phyloP scores from a whole-genome alignment of 1,139 yeast species.

The Waltiozyma sp. region DNA sequence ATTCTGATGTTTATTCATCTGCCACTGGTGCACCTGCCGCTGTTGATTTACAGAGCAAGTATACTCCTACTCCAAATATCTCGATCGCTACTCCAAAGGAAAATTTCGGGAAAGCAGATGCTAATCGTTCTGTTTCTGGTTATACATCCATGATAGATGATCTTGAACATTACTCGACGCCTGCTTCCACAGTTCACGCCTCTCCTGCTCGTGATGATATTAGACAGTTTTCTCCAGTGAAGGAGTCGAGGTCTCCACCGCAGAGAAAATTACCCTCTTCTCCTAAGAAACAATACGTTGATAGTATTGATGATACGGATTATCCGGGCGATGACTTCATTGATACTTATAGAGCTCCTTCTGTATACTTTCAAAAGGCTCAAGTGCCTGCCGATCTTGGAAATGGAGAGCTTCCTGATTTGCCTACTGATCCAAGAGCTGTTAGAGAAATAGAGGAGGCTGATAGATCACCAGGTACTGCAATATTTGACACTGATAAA shows the following conservation, averaged over 20 bases:
- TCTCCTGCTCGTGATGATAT: not conserved
- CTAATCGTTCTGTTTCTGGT: not conserved
- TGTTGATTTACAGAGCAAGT: conserved; percentile 4
- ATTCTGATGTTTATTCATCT: not conserved
- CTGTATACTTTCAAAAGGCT: conserved; percentile 1
- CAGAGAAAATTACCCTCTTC: not conserved
- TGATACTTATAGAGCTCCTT: conserved; percentile 13
- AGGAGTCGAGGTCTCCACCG: not conserved
- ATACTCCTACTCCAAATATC: conserved; percentile 10
- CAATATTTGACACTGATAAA: too few species aligned
- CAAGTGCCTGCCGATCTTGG: not conserved
- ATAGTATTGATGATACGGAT: conserved; percentile 4
- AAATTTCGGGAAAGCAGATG: conserved; percentile 1
- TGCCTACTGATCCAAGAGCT: not conserved
- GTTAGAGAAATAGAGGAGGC: not conserved
- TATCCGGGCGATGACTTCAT: conserved; percentile 17
- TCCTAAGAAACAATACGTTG: not conserved
- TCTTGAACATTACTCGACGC: conserved; percentile 1
- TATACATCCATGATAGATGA: conserved; percentile 7
- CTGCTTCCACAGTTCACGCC: not conserved
- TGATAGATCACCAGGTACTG: too few species aligned
- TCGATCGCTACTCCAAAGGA: conserved; percentile 4
- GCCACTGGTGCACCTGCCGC: not conserved
- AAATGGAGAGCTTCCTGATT: not conserved
- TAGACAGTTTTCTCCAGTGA: not conserved